Percentiles rank a stretch among this genome's conserved stretches.
These are phyloP conservation scores for Verticillium klebahnii DNA, from an alignment of 2,329 filamentous ascomycete species.

Conservation along the genomic window DNA sequence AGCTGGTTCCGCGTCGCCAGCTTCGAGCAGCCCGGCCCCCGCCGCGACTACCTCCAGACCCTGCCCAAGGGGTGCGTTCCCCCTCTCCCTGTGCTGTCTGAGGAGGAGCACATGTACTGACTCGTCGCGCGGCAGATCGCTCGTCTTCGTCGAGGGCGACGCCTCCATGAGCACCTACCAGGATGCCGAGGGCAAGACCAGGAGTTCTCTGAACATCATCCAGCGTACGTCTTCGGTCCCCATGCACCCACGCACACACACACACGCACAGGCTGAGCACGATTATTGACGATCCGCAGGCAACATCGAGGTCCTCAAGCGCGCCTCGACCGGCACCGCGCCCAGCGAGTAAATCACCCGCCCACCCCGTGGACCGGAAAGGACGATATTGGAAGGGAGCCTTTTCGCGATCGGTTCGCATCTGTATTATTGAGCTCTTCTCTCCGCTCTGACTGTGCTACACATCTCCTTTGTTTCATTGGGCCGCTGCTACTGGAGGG, in stretches of 20 bases:
- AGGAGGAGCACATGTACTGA: background rate
- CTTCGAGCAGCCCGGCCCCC: constrained; percentile 64
- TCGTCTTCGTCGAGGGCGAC: constrained; percentile 82
- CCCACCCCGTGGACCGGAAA: background rate
- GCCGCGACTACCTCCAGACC: constrained; percentile 66
- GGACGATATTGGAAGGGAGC: too few relatives aligned
- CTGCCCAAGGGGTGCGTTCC: constrained; percentile 80
- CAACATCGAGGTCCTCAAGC: constrained; percentile 40
- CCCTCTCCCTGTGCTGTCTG: background rate
- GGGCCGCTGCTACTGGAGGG: background rate
- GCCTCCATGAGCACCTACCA: constrained; percentile 64
- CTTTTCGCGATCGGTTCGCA: background rate
- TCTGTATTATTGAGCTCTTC: background rate
- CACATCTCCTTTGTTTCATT: background rate
- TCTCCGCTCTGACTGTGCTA: background rate
- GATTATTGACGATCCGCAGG: constrained; percentile 21
- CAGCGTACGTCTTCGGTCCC: constrained; percentile 62
- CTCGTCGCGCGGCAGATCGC: constrained; percentile 47
- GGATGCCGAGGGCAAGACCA: constrained; percentile 65
- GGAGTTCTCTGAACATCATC: constrained; percentile 61
- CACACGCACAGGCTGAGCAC: background rate
- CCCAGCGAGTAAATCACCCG: constrained; percentile 8
- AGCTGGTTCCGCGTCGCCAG: constrained; percentile 81
- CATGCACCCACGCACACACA: too few relatives aligned
- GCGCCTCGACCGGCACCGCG: constrained; percentile 23